Evolutionary conservation across 768 basidiomycete genomes (phyloP).

Genomic region (Hygrocybe punicea): DNA sequence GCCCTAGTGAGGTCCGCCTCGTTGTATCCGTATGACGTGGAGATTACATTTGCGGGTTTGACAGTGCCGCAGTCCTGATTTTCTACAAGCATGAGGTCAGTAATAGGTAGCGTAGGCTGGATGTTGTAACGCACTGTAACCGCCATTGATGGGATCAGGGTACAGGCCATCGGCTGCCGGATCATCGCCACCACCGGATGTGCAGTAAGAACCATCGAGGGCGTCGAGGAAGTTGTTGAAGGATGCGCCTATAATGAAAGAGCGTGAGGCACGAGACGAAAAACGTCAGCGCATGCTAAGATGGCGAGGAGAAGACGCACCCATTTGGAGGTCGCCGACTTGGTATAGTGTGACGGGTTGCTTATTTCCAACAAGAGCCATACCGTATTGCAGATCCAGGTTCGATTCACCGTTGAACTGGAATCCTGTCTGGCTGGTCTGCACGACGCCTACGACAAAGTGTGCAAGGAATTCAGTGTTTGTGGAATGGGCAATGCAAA

Average conservation of each 20-base stretch:
- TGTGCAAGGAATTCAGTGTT: not conserved
- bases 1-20: slow-evolving; percentile 31
- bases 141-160: slow-evolving; percentile 27
- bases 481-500: slow-evolving; percentile 7
- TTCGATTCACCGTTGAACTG: slow-evolving; percentile 52
- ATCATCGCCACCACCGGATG: slow-evolving; percentile 44
- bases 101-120: not conserved
- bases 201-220: slow-evolving; percentile 44
- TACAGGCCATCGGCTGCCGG: slow-evolving; percentile 36
- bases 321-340: slow-evolving; percentile 42
- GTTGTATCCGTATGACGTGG: slow-evolving; percentile 44
- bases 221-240: slow-evolving; percentile 51
- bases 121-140: slow-evolving; percentile 28
- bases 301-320: slow-evolving; percentile 16
- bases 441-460: slow-evolving; percentile 38
- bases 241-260: slow-evolving; percentile 33
- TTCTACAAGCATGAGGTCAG: slow-evolving; percentile 12
- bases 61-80: slow-evolving; percentile 40
- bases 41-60: slow-evolving; percentile 42
- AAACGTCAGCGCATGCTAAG: not conserved
- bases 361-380: slow-evolving; percentile 43
- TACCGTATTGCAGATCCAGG: slow-evolving; percentile 55
- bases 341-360: slow-evolving; percentile 45
- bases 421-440: slow-evolving; percentile 42
- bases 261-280: not conserved